Evolutionary conservation across 2,329 filamentous ascomycete genomes (phyloP).

Genomic region (Alternaria ventricosa): DNA sequence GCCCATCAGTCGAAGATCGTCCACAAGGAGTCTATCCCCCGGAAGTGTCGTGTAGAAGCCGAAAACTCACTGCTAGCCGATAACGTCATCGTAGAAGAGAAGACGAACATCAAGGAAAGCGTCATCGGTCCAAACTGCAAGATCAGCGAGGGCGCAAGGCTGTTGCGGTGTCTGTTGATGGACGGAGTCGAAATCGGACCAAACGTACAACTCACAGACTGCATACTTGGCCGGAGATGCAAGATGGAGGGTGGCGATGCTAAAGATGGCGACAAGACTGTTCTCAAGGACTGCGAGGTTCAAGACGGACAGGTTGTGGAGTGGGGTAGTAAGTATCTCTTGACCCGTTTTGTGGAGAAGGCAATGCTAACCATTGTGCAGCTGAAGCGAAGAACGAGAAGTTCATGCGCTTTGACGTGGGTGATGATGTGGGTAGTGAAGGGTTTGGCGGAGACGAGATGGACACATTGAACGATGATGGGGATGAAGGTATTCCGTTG

Average conservation of each 20-base stretch:
- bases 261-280: conserved; percentile 51
- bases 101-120: conserved; percentile 88
- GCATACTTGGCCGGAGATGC: conserved; percentile 81
- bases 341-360: background rate
- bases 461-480: conserved; percentile 5
- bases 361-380: conserved; percentile 17
- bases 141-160: conserved; percentile 82
- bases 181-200: conserved; percentile 87
- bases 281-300: conserved; percentile 89
- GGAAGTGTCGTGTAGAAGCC: conserved; percentile 80
- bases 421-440: conserved; percentile 46
- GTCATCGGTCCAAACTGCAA: conserved; percentile 88
- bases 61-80: conserved; percentile 83
- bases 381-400: conserved; percentile 67
- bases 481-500: conserved; percentile 13
- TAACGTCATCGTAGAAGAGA: conserved; percentile 88
- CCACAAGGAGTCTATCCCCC: conserved; percentile 80
- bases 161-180: conserved; percentile 91
- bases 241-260: conserved; percentile 80
- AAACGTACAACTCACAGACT: conserved; percentile 83
- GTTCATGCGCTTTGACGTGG: conserved; percentile 61
- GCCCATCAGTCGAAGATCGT: conserved; percentile 81
- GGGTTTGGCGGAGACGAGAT: conserved; percentile 32
- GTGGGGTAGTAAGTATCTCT: conserved; percentile 64
- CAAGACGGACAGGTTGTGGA: conserved; percentile 84